These are phyloP conservation scores for Panaeolus papilionaceus DNA, from an alignment of 768 basidiomycete genomes.

Conservation along the genomic window DNA sequence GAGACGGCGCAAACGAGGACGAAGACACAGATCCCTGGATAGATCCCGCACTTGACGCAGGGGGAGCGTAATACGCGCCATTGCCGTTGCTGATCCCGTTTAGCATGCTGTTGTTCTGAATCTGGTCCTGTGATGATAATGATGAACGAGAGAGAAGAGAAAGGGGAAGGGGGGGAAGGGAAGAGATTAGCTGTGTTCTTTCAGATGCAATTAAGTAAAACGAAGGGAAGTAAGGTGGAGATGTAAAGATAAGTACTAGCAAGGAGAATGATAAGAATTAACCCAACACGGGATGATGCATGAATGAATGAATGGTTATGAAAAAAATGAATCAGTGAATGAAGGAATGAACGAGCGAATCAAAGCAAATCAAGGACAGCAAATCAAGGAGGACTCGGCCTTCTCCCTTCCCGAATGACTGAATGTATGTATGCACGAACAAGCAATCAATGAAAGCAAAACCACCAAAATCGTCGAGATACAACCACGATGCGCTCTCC, in stretches of 20 bases:
- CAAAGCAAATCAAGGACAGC: not conserved
- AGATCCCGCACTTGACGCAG: not conserved
- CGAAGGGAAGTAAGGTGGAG: no score
- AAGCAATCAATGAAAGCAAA: no score
- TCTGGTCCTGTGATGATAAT: not conserved
- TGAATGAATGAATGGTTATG: no score
- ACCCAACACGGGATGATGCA: no score
- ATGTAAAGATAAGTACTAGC: no score
- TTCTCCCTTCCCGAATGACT: no score
- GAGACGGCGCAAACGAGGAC: not conserved
- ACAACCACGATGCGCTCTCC: not conserved
- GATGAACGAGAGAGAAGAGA: not conserved
- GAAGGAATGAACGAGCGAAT: not conserved
- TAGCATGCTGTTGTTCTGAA: not conserved
- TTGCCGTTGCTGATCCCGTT: not conserved
- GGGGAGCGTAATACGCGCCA: not conserved
- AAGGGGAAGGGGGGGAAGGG: not conserved
- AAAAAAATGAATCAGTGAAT: not conserved
- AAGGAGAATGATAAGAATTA: no score
- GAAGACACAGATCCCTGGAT: not conserved
- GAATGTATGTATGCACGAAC: no score
- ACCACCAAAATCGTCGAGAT: no score
- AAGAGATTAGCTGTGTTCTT: not conserved
- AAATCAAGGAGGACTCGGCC: no score
- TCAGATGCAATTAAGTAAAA: not conserved